These are phyloP conservation scores for Carnegiea gigantea DNA, from an alignment of 179 eudicot genomes.

Conservation along the genomic window DNA sequence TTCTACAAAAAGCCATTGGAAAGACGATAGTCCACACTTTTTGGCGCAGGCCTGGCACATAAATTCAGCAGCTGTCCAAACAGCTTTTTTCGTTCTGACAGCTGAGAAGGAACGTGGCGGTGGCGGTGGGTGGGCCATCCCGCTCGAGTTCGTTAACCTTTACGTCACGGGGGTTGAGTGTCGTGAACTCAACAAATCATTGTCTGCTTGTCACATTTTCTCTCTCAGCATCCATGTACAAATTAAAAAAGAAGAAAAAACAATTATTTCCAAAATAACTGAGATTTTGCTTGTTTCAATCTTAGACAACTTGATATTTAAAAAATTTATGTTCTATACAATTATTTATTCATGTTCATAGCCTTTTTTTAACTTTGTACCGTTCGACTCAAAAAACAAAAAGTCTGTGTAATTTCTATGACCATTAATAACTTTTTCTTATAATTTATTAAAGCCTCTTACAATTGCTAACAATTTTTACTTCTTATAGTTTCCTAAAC, in stretches of 20 bases:
- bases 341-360: too few species aligned
- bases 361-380: too few species aligned
- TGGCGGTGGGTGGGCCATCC: constrained; percentile 2
- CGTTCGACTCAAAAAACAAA: too few species aligned
- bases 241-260: not conserved
- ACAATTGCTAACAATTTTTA: too few species aligned
- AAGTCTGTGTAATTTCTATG: too few species aligned
- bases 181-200: constrained; percentile 18
- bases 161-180: constrained; percentile 22
- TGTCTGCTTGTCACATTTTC: not conserved
- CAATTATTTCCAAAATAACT: too few species aligned
- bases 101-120: constrained; percentile 13
- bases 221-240: not conserved
- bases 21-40: constrained; percentile 12
- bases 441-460: too few species aligned
- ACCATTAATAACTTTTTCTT: too few species aligned
- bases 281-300: too few species aligned
- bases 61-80: constrained; percentile 15
- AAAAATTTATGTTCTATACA: too few species aligned
- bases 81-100: constrained; percentile 11
- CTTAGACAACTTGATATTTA: too few species aligned
- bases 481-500: too few species aligned
- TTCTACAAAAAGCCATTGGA: constrained; percentile 10
- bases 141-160: constrained; percentile 17
- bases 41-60: not conserved